phyloP scores from a whole-genome alignment of 1,284 basidiomycete species.

The Malassezia sp. region DNA sequence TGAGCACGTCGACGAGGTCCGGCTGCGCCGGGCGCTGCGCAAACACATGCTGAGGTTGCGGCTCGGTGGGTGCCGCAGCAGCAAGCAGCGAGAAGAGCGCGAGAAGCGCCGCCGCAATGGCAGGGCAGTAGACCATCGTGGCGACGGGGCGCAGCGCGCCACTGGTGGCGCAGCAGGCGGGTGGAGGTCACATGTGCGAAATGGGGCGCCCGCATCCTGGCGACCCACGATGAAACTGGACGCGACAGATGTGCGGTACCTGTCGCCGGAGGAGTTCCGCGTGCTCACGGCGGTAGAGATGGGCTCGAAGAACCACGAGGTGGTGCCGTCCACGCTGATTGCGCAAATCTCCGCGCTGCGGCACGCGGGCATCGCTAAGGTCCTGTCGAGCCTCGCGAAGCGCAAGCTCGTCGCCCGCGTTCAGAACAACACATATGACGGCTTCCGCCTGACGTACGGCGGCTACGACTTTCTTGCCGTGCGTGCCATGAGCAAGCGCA shows the following conservation, averaged over 20 bases:
- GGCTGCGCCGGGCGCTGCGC: neutral
- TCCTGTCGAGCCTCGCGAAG: slow-evolving; percentile 78
- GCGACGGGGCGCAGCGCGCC: neutral
- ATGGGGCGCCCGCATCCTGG: too few relatives aligned
- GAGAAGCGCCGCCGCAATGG: neutral
- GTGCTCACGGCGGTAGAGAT: slow-evolving; percentile 92
- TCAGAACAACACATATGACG: slow-evolving; percentile 89
- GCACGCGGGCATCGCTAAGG: slow-evolving; percentile 84
- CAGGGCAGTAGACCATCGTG: neutral
- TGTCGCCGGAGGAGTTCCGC: slow-evolving; percentile 82
- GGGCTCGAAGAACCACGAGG: slow-evolving; percentile 94
- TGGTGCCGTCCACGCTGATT: slow-evolving; percentile 78
- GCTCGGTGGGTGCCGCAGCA: neutral
- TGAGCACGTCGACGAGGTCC: slow-evolving; percentile 11
- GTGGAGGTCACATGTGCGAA: too few relatives aligned
- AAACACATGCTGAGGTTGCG: neutral
- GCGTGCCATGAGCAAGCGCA: slow-evolving; percentile 68
- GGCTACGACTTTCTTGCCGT: slow-evolving; percentile 94
- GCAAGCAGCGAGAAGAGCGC: neutral
- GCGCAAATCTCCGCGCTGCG: slow-evolving; percentile 81
- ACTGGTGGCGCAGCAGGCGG: neutral
- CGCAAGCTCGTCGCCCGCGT: slow-evolving; percentile 78
- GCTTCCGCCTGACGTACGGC: slow-evolving; percentile 90
- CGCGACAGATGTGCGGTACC: slow-evolving; percentile 83
- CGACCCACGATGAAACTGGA: slow-evolving; percentile 64